Evolutionary conservation across 176 grass and related monocot species (phyloP).

Genomic region (Elaeis guineensis): DNA sequence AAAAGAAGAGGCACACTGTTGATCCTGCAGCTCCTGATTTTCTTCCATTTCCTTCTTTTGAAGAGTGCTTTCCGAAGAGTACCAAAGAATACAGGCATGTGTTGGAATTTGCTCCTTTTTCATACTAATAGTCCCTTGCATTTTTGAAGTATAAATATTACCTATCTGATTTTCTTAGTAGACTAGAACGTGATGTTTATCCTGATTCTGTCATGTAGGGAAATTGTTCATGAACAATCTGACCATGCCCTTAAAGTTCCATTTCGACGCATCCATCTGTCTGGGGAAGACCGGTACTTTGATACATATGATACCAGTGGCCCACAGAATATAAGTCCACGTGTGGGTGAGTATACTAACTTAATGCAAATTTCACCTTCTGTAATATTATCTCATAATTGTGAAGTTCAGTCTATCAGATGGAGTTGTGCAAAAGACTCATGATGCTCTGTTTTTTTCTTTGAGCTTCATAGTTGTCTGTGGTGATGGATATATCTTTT

Average conservation of each 20-base stretch:
- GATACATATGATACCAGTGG: constrained; percentile 97
- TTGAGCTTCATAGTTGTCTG: too few species aligned
- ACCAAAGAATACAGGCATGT: constrained; percentile 76
- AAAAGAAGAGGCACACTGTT: constrained; percentile 57
- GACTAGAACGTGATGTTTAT: too few species aligned
- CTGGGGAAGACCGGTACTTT: constrained; percentile 61
- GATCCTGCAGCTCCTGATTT: constrained; percentile 72
- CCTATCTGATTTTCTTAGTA: too few species aligned
- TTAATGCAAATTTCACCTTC: neutral
- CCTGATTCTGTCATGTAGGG: constrained; percentile 40
- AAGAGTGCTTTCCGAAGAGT: constrained; percentile 86
- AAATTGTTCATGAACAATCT: constrained; percentile 83
- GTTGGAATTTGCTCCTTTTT: constrained; percentile 3
- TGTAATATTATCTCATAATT: neutral
- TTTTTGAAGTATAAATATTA: too few species aligned
- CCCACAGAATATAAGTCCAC: constrained; percentile 83
- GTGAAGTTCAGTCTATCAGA: too few species aligned
- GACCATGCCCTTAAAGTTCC: constrained; percentile 79
- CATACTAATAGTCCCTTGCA: too few species aligned
- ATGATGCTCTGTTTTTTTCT: too few species aligned
- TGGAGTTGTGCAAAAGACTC: too few species aligned
- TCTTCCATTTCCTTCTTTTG: constrained; percentile 87
- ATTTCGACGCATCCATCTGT: constrained; percentile 77
- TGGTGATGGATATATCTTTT: too few species aligned
- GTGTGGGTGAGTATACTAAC: constrained; percentile 36